Evolutionary conservation across 2,329 filamentous ascomycete genomes (phyloP), one percentile per base, ranked within the genome.

Genomic region (Cryphonectria carpinicola): DNA sequence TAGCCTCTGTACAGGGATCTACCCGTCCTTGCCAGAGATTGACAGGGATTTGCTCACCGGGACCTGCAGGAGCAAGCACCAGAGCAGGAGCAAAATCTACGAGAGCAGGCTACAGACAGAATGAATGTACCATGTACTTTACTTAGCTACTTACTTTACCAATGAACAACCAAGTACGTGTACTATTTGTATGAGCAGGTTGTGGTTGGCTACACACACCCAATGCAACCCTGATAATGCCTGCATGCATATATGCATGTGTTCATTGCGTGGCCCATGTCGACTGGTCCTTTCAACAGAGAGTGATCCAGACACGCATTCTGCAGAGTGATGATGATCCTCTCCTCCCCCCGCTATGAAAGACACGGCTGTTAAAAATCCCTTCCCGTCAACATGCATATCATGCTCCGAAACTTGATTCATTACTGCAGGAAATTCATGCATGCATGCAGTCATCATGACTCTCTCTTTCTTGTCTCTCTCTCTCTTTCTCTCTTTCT

Each of bases 171-270:
- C 32, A 32, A 32, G 4, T 32, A 32, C 3, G 32, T 32, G 32
- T 32, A 32, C 32, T 32, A 32, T 4, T 32, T 43, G 11, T 43
- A 22, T 49, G 43, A 19, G 46, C 46, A 49, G 46, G 6, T 11
- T n/a, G 22, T 60, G 32, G 11, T 25, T 56, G n/a, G 52, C 25
- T 22, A 56, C 52, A 49, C 52, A 32, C 52, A 17, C 25, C 10
- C 52, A 14, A 28, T 56, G 52, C 13, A 28, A 56, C 22, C 46
- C 11, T 14, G 19, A 22, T 49, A 52, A 22, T n/a, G 46, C 46
- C 35, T 61, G 58, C 58, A 61, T 19, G 58, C 58, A 61, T 39
- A 28, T 8, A 58, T 58, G 54, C 25, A 49, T 49, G 54, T 39
- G 22, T 39, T 22, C 17, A 13, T 61, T 61, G 58, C 58, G 58